Conservation (phyloP, 2,329 filamentous ascomycete species). For the Colletotrichum lupini region DNA sequence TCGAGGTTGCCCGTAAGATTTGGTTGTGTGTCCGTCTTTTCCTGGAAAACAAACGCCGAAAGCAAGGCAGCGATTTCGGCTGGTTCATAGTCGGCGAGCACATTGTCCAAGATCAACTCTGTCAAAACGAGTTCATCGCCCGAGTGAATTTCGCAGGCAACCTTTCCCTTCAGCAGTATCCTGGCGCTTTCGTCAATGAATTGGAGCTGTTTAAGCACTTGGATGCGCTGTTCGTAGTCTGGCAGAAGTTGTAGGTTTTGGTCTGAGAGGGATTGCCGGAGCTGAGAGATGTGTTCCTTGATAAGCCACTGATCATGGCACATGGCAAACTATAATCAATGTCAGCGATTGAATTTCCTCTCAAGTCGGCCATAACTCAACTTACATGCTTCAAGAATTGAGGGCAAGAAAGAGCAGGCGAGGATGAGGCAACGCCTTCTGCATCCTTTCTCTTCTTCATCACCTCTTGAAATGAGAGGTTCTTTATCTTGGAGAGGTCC, state of each 20-base stretch:
- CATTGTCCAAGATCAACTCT: constrained; percentile 95
- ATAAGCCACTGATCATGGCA: constrained; percentile 97
- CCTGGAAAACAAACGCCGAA: constrained; percentile 96
- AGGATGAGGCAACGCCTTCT: constrained; percentile 70
- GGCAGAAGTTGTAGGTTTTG: constrained; percentile 96
- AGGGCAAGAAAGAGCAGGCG: constrained; percentile 76
- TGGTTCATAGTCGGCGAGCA: constrained; percentile 93
- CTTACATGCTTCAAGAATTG: constrained; percentile 89
- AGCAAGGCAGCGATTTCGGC: constrained; percentile 96
- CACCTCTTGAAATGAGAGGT: constrained; percentile 82
- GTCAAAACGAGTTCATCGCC: constrained; percentile 96
- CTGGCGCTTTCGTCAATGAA: constrained; percentile 90
- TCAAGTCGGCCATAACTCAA: constrained; percentile 37
- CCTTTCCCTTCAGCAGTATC: constrained; percentile 97
- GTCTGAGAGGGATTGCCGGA: constrained; percentile 91
- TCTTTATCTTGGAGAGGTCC: constrained; percentile 84
- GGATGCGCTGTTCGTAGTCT: constrained; percentile 95
- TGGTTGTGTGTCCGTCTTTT: constrained; percentile 88
- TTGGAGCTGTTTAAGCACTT: constrained; percentile 88
- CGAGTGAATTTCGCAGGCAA: constrained; percentile 97
- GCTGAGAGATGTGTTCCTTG: constrained; percentile 88
- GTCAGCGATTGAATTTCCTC: constrained; percentile 21
- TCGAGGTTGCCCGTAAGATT: constrained; percentile 85
- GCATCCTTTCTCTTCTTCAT: constrained; percentile 77
- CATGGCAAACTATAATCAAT: constrained; percentile 83